Percentiles rank a stretch among this genome's conserved stretches.
phyloP scores from a whole-genome alignment of 148 eudicot species.

The Rhododendron ferrugineum region DNA sequence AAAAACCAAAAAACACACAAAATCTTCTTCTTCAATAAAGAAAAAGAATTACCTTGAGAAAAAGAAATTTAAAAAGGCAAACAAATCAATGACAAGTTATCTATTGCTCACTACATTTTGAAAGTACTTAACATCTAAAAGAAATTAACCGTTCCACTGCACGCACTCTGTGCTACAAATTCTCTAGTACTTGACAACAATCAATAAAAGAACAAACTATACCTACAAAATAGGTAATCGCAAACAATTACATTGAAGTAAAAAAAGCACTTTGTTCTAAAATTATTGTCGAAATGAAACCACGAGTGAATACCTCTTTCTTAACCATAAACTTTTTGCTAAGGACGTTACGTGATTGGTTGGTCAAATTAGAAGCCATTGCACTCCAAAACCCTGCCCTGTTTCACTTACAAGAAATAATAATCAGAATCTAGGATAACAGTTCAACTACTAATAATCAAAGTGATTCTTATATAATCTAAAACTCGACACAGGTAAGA shows the following conservation, averaged over 20 bases:
- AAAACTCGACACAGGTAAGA: not conserved
- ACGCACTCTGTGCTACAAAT: not conserved
- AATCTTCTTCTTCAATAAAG: not conserved
- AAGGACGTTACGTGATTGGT: constrained; percentile 91
- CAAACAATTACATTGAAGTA: not conserved
- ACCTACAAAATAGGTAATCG: not conserved
- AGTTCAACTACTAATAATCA: not conserved
- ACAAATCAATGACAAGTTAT: not conserved
- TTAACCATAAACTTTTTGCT: constrained; percentile 96
- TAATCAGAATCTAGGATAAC: not conserved
- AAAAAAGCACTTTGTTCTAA: not conserved
- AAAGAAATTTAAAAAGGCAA: not conserved
- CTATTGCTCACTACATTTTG: not conserved
- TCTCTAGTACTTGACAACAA: not conserved
- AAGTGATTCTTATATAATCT: not conserved
- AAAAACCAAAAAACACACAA: not conserved
- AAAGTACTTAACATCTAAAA: not conserved
- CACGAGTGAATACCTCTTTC: constrained; percentile 50
- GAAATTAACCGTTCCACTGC: not conserved
- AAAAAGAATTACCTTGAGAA: not conserved
- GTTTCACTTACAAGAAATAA: constrained; percentile 20
- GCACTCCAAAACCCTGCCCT: constrained; percentile 99
- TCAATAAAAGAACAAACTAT: not conserved
- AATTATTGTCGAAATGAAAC: not conserved
- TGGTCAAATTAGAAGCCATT: constrained; percentile 85